Evolutionary conservation across 1,284 basidiomycete genomes (phyloP).

Genomic region (Ceratobasidium sp.): DNA sequence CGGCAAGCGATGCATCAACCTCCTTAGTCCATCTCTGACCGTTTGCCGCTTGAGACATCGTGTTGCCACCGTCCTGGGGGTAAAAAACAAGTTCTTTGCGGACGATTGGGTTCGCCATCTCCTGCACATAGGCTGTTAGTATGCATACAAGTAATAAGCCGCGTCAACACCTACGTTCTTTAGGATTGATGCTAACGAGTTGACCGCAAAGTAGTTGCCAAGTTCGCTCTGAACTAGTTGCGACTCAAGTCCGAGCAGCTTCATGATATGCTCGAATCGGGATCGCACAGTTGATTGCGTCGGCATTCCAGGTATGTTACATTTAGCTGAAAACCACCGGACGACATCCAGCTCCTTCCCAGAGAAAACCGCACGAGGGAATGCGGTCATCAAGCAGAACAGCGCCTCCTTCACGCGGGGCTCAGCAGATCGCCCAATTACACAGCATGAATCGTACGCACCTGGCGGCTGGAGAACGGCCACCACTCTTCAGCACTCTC

Average conservation of each 20-base stretch:
- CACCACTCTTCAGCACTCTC: not conserved
- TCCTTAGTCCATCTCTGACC: not conserved
- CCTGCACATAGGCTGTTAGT: not conserved
- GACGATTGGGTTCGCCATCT: not conserved
- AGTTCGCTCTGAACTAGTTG: not conserved
- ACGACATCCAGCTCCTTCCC: not conserved
- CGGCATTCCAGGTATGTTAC: not conserved
- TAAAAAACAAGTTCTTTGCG: not conserved
- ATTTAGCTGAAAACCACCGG: not conserved
- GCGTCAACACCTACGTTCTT: not conserved
- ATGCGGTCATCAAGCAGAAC: not conserved
- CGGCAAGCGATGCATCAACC: not conserved
- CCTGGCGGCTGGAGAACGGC: not conserved
- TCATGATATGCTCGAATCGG: not conserved
- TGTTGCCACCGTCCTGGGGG: not conserved
- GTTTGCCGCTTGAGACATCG: not conserved
- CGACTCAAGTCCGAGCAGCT: not conserved
- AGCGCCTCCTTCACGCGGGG: not conserved
- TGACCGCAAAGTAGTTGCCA: not conserved
- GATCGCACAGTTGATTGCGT: not conserved
- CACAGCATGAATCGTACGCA: not conserved
- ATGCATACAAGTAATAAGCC: not conserved
- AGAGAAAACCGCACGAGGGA: not conserved
- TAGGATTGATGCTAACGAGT: not conserved
- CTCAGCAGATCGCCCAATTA: not conserved